Evolutionary conservation across 2,329 filamentous ascomycete species (phyloP), one percentile per base, ranked within the genome.

Genomic region (Clonostachys solani): DNA sequence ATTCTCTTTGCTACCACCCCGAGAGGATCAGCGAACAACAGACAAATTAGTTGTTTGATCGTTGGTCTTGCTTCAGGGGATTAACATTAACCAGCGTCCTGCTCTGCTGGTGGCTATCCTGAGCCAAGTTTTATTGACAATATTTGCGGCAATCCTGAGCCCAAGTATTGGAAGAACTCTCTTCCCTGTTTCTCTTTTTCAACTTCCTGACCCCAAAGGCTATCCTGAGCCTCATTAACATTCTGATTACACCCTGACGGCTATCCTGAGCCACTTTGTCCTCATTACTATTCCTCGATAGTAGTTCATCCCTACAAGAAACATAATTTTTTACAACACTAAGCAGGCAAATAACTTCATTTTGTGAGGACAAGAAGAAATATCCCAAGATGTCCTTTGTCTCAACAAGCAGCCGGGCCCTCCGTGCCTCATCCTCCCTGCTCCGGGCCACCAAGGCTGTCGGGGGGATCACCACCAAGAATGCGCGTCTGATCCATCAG

Each of bases 401-500:
- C 45, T 40, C 45, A 42, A 17, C 45, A 16, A 43, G 45, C 29
- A 47, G 43, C 17, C 40, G 19, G 45, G 45, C 45, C 45, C 40
- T 43, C 16, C 45, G 45, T 37, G 45, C 45, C 23, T 43, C 45
- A 8, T 47, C 45, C 10, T 33, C 33, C 6, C n/a, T 43, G 23
- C 41, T 47, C 15, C 45, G 45, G 3, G 43, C 45, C 17, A 41
- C 41, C 6, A 36, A 33, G 19, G 23, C 23, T 29, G 15, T 16
- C 29, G 45, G 33, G 33, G 41, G 40, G 16, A 33, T 33, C 40
- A 19, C 15, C 16, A 16, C 40, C 40, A 18, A 33, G 37, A 37
- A 19, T 15, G 45, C 33, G 16, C 43, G 65, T 60, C 36, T 49
- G 42, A 52, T 56, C 42, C 54, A 56, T 45, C 48, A 48, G 33